phyloP scores from a whole-genome alignment of 768 basidiomycete genomes.

The Xerocomellus chrysenteron region DNA sequence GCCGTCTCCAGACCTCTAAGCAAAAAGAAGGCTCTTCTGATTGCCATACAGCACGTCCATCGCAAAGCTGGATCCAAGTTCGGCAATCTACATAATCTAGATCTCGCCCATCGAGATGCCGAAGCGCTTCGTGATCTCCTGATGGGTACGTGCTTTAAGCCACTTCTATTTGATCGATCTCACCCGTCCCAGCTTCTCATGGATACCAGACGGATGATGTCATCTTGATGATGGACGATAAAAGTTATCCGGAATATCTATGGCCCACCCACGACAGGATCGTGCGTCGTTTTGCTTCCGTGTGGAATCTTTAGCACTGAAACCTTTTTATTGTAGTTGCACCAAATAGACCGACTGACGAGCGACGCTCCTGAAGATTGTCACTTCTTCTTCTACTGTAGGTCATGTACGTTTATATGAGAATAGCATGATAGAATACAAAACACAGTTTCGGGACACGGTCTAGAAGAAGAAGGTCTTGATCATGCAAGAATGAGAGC shows the following conservation, averaged over 20 bases:
- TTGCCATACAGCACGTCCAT: slow-evolving; percentile 14
- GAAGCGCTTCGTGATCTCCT: slow-evolving; percentile 8
- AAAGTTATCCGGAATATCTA: slow-evolving; percentile 22
- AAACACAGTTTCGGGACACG: slow-evolving; percentile 23
- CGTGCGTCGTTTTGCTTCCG: slow-evolving; percentile 28
- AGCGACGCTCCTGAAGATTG: slow-evolving; percentile 42
- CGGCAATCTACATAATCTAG: slow-evolving; percentile 5
- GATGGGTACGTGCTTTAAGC: slow-evolving; percentile 10
- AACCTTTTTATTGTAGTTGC: slow-evolving; percentile 24
- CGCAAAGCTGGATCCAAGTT: not conserved
- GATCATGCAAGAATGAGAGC: slow-evolving; percentile 39
- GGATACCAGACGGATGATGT: slow-evolving; percentile 42
- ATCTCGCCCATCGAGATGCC: slow-evolving; percentile 22
- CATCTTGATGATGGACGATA: slow-evolving; percentile 42
- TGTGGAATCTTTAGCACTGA: not conserved
- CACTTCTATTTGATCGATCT: not conserved
- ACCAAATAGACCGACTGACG: slow-evolving; percentile 43
- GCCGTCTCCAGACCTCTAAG: not conserved
- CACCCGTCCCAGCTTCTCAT: slow-evolving; percentile 31
- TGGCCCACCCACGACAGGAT: slow-evolving; percentile 47
- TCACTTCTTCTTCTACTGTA: slow-evolving; percentile 58
- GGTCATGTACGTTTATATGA: slow-evolving; percentile 1
- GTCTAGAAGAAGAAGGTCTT: slow-evolving; percentile 9
- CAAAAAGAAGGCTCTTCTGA: slow-evolving; percentile 22
- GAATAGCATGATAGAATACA: not conserved